Conservation (phyloP, 345 rosid species). For the Melastoma malabathricum region DNA sequence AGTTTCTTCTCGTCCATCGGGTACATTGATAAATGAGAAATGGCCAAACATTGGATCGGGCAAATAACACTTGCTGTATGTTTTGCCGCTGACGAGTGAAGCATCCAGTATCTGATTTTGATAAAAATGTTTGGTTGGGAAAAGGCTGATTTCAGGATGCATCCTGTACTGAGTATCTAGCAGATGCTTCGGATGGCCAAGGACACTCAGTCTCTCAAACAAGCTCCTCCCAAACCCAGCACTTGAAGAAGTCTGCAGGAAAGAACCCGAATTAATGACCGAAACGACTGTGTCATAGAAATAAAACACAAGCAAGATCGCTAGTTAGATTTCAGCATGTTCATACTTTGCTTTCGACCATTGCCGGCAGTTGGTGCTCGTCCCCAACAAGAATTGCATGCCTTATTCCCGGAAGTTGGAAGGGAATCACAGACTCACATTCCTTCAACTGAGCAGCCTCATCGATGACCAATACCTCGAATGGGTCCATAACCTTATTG, state of each 20-base stretch:
- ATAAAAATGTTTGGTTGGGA: constrained; percentile 48
- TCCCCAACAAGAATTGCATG: constrained; percentile 41
- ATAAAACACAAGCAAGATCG: neutral
- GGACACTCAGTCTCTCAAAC: constrained; percentile 38
- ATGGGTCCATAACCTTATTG: constrained; percentile 11
- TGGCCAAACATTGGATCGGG: constrained; percentile 33
- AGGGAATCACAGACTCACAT: constrained; percentile 39
- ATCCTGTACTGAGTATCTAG: constrained; percentile 54
- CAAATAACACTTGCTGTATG: constrained; percentile 17
- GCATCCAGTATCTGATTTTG: constrained; percentile 31
- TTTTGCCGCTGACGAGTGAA: constrained; percentile 17
- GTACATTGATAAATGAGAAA: constrained; percentile 34
- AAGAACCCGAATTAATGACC: neutral
- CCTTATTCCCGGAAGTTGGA: constrained; percentile 25
- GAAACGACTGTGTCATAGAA: neutral
- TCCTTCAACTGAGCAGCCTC: constrained; percentile 60
- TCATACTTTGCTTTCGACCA: constrained; percentile 33
- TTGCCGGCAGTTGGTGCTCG: constrained; percentile 38
- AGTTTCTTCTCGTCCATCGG: constrained; percentile 23
- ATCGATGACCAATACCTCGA: constrained; percentile 33
- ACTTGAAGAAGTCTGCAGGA: constrained; percentile 17
- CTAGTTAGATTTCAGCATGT: neutral
- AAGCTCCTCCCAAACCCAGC: constrained; percentile 54
- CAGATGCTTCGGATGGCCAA: constrained; percentile 35
- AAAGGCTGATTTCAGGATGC: constrained; percentile 63